Base-by-base conservation (phyloP, 495 filamentous ascomycete genomes). In the Alectoria sarmentosa region DNA sequence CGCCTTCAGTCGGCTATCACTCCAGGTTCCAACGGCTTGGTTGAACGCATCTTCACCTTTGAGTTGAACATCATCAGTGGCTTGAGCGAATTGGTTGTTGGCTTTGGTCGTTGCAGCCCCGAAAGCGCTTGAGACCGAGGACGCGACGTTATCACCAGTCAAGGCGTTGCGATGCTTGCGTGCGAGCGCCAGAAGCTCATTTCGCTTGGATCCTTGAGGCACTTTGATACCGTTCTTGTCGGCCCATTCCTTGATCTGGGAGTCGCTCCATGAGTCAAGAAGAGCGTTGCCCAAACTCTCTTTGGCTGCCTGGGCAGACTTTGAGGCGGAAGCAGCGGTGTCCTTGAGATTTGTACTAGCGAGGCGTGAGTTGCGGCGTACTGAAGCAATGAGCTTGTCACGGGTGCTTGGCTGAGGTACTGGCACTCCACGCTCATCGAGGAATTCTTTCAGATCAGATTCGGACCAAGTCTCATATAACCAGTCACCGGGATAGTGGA, bases 401-500 rank as follows among this genome's bases (percentile, higher is more conserved):
- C 94, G 90, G 55, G 81, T 89, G 26, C 83, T 86, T 15, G 91
- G 90, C 72, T 97, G 92, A 46, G 94, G 94, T 32, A 80, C 88
- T n/a, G 91, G 88, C 73, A 91, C 86, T 64, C 94, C 94, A 70
- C 90, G 86, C 69, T 89, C 88, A 73, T 97, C 93, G 14, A 97
- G 86, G 88, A 90, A 98, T 68, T 87, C 83, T 75, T 87, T 90
- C 49, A 88, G 73, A 42, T 88, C 86, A 61, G 86, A 89, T 48
- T 93, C 83, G 54, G 87, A 84, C 94, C 94, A 98, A 42, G 88
- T 79, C 65, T 85, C 84, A 70, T 96, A 98, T 39, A 98, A 77
- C 94, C 94, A 98, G 75, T 96, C 86, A n/a, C 94, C 94, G 46
- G 94, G 94, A 69, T 98, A 98, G 14, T 83, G 72, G 44, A 83